phyloP scores from a whole-genome alignment of 2,329 filamentous ascomycete species.

The Pseudopithomyces chartarum region DNA sequence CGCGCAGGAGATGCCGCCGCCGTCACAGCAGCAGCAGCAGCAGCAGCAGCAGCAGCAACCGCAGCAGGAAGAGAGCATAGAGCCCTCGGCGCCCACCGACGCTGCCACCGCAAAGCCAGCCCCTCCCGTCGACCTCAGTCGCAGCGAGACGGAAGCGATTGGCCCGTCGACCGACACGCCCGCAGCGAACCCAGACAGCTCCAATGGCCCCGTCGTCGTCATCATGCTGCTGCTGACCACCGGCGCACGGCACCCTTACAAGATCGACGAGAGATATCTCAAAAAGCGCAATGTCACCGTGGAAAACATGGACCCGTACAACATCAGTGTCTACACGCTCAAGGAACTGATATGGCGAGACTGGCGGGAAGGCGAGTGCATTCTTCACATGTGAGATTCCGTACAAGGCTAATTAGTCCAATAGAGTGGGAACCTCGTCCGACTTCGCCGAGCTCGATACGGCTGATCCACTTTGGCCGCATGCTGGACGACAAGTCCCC shows the following conservation, averaged over 20 bases:
- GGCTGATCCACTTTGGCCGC: conserved; percentile 90
- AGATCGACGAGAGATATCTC: conserved; percentile 85
- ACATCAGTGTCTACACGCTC: conserved; percentile 89
- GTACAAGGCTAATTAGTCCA: conserved; percentile 24
- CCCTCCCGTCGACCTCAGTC: conserved; percentile 36
- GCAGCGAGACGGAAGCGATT: conserved; percentile 52
- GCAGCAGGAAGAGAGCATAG: conserved; percentile 11
- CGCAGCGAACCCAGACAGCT: conserved; percentile 43
- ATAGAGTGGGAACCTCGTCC: conserved; percentile 85
- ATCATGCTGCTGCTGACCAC: conserved; percentile 85
- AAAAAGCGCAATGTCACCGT: conserved; percentile 78
- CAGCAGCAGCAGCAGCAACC: no score
- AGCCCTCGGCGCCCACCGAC: conserved; percentile 7
- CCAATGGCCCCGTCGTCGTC: conserved; percentile 58
- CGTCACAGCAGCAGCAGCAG: background rate
- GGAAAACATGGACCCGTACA: conserved; percentile 79
- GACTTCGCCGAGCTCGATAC: conserved; percentile 84
- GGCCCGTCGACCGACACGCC: conserved; percentile 54
- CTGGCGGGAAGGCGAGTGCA: conserved; percentile 72
- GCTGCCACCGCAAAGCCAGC: conserved; percentile 25
- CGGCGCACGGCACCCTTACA: conserved; percentile 86
- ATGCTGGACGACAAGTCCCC: conserved; percentile 86
- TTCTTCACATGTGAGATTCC: background rate
- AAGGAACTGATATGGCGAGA: conserved; percentile 93
- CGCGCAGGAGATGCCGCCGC: conserved; percentile 14